Conservation (phyloP, 345 rosid genomes). For the Corchorus olitorius region DNA sequence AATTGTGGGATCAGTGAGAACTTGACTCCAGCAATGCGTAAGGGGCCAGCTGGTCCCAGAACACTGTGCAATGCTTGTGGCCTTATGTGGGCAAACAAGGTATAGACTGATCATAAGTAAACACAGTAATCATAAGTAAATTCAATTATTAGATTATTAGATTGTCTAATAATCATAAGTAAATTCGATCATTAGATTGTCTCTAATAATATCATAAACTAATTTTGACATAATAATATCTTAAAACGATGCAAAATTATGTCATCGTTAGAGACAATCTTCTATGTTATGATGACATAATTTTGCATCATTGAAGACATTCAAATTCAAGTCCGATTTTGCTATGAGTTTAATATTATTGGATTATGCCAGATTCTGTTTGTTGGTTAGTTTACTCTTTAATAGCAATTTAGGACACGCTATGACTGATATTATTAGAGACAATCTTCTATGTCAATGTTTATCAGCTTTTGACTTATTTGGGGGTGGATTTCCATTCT, state of each 20-base stretch:
- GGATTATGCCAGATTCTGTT: background rate
- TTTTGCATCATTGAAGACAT: background rate
- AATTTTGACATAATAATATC: no score
- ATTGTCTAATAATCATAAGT: no score
- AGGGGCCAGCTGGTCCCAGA: slow-evolving; percentile 44
- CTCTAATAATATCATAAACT: no score
- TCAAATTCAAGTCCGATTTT: background rate
- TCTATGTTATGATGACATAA: background rate
- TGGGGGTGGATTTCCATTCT: slow-evolving; percentile 11
- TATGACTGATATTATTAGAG: background rate
- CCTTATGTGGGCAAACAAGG: slow-evolving; percentile 50
- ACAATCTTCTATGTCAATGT: background rate
- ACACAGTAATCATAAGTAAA: no score
- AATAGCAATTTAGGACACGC: background rate
- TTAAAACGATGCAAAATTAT: no score
- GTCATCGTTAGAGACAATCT: background rate
- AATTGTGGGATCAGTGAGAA: slow-evolving; percentile 40
- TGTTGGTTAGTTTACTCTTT: background rate
- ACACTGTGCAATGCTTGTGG: slow-evolving; percentile 48
- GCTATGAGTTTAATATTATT: background rate
- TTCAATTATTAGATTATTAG: no score
- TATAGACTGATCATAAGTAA: background rate
- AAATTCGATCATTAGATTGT: no score
- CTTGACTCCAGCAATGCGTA: slow-evolving; percentile 43
- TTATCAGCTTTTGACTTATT: slow-evolving; percentile 6